phyloP scores from a whole-genome alignment of 2,329 filamentous ascomycete genomes.

The Daldinia sp. region DNA sequence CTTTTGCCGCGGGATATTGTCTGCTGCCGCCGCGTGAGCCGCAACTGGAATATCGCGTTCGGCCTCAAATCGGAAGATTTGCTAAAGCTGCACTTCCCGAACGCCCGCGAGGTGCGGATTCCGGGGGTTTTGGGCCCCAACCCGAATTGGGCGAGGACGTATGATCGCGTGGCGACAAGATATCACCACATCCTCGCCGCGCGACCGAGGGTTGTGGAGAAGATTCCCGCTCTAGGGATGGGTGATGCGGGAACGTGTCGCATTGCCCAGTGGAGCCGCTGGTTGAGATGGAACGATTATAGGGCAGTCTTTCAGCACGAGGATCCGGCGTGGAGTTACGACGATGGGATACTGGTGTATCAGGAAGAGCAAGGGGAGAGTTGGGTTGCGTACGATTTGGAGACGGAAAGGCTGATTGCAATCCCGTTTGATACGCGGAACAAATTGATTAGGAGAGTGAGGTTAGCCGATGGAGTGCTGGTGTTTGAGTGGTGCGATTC shows the following conservation, averaged over 20 bases:
- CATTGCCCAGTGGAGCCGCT: conserved; percentile 56
- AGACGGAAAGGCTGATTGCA: conserved; percentile 50
- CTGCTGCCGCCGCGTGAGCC: conserved; percentile 61
- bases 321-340: conserved; percentile 60
- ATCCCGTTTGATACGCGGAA: conserved; percentile 61
- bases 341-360: conserved; percentile 65
- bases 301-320: conserved; percentile 54
- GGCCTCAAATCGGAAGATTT: conserved; percentile 56
- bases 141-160: conserved; percentile 53
- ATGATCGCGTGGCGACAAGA: conserved; percentile 60
- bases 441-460: conserved; percentile 62
- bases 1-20: conserved; percentile 61
- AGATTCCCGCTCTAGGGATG: conserved; percentile 49
- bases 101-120: conserved; percentile 59
- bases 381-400: conserved; percentile 61
- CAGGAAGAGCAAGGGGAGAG: conserved; percentile 44
- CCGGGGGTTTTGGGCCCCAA: conserved; percentile 5
- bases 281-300: conserved; percentile 53
- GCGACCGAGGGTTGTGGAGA: conserved; percentile 56
- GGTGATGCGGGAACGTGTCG: conserved; percentile 43
- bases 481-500: conserved; percentile 70
- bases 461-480: conserved; percentile 63
- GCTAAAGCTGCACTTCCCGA: conserved; percentile 61
- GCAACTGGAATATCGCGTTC: conserved; percentile 59
- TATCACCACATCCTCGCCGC: conserved; percentile 63